Evolutionary conservation across 2,329 filamentous ascomycete species (phyloP).

Genomic region (Podosphaera xanthii): DNA sequence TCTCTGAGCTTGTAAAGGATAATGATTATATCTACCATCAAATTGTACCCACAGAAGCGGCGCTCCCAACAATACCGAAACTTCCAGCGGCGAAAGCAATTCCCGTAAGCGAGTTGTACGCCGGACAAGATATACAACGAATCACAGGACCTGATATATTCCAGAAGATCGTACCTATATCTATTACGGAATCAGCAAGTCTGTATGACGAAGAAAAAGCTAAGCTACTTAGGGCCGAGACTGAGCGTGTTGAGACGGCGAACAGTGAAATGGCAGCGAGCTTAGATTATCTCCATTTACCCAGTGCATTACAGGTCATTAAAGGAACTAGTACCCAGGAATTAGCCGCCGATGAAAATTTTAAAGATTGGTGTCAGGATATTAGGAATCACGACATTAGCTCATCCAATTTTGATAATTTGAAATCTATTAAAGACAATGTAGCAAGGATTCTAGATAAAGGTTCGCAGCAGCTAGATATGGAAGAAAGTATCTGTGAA

Average conservation of each 20-base stretch:
- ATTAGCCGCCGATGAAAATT: conserved; percentile 70
- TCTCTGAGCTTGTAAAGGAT: conserved; percentile 59
- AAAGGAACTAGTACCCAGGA: conserved; percentile 88
- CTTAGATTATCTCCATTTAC: conserved; percentile 77
- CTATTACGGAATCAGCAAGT: conserved; percentile 89
- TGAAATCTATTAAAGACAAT: conserved; percentile 55
- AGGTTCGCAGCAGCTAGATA: conserved; percentile 72
- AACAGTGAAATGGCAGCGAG: conserved; percentile 93
- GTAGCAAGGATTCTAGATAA: conserved; percentile 53
- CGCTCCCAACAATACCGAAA: conserved; percentile 62
- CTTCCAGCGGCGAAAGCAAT: conserved; percentile 91
- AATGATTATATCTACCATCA: conserved; percentile 99
- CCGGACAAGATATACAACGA: conserved; percentile 86
- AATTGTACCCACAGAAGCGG: conserved; percentile 65
- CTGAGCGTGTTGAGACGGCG: conserved; percentile 75
- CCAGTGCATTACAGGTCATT: conserved; percentile 68
- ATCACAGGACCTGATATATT: conserved; percentile 97
- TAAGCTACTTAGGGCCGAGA: conserved; percentile 80
- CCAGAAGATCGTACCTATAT: conserved; percentile 84
- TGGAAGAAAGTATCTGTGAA: conserved; percentile 94
- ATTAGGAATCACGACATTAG: conserved; percentile 71
- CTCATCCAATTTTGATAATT: conserved; percentile 49
- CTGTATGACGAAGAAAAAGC: conserved; percentile 97
- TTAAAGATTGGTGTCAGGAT: conserved; percentile 82
- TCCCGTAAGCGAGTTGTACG: conserved; percentile 86